Base-by-base conservation (phyloP, 2,329 filamentous ascomycete species). In the Alternaria infectoria region DNA sequence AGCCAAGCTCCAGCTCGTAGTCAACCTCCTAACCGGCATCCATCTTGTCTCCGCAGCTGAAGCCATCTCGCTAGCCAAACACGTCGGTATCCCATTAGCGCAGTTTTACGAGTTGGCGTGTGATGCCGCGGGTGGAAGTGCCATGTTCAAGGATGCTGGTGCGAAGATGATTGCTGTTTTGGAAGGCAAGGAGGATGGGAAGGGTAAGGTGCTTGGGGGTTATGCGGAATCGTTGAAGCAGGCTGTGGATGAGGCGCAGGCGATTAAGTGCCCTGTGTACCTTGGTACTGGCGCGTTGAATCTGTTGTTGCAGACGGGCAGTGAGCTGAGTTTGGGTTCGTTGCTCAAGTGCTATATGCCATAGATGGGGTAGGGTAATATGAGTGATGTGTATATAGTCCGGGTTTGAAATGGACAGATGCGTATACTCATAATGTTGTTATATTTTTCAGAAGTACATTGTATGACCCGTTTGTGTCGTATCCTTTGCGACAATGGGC, bases 41-140 rank as follows among this genome's bases (percentile, higher is more conserved):
- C 76, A 80, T 50, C 72, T 80, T 12, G 69, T 70, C 21, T 74
- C 78, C n/a, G 76, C 78, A 12, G 77, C 77, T 5, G 79, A 81
- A 58, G 74, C 78, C 9, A 73, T 81, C 12, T 69, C 75, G 8
- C 77, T 81, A 19, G 79, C 79, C 28, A 73, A 78, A 23, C 75
- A 79, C 46, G 73, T 81, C 43, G 74, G 73, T 15, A 70, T 81
- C n/a, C 77, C 78, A 3, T 67, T 81, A 9, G 55, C 71, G 0
- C 79, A 80, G 59, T 68, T 81, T 9, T 80, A 80, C 64, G 72
- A 76, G 28, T 61, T 81, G 19, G 77, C 74, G 2, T 73, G 74
- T 11, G 77, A 80, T 44, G 79, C 79, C 2, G 79, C 79, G 4
- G 79, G 79, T 25, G 77, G 77, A 3, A 80, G 79, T 57, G 64